Base-by-base conservation (phyloP, 2,329 filamentous ascomycete species). In the Botrytis tulipae region DNA sequence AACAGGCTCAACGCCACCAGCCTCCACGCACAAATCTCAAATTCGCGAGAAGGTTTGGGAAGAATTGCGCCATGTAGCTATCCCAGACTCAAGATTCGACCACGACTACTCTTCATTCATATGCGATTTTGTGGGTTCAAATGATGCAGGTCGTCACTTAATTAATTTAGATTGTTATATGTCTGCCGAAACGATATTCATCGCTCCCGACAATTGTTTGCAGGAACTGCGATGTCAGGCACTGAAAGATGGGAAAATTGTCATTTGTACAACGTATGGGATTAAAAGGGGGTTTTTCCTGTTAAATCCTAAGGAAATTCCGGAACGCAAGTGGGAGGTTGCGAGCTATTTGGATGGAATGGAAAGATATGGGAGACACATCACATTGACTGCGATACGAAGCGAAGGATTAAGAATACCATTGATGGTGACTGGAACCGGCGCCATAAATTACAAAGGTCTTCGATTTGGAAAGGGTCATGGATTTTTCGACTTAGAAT, bases 191-290 rank as follows among this genome's bases (percentile, higher is more conserved):
- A 78, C 79, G 7, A 75, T 85, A 63, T 84, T 85, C 74, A 81
- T 83, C 35, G 82, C 83, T 8, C 82, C 83, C 3, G 84, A 85
- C 75, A 85, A 84, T 73, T 84, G 83, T 76, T 79, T 85, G n/a
- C 83, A 85, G 76, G 76, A 80, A 14, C 78, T 85, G 40, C 80
- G 84, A 22, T 76, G 77, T 37, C 77, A 77, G n/a, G 82, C 83
- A 12, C 78, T 85, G 42, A 77, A 76, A 66, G 83, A 83, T 73
- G 83, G 83, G 8, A 84, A 84, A 74, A 82, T 76, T 40, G 73
- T 85, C 10, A 73, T 85, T 4, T 80, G 84, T 1, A 84, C 82
- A 1, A 84, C 84, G 25, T 83, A 85, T 71, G 80, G 80, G 44
- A 81, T 85, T 18, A 78, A 82, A 20, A 78, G 84, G 54, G 84